A percentile compares a stretch with the other conserved stretches of the same genome.
Conservation (phyloP, 208 protist species). For the Leishmania amazonensis region DNA sequence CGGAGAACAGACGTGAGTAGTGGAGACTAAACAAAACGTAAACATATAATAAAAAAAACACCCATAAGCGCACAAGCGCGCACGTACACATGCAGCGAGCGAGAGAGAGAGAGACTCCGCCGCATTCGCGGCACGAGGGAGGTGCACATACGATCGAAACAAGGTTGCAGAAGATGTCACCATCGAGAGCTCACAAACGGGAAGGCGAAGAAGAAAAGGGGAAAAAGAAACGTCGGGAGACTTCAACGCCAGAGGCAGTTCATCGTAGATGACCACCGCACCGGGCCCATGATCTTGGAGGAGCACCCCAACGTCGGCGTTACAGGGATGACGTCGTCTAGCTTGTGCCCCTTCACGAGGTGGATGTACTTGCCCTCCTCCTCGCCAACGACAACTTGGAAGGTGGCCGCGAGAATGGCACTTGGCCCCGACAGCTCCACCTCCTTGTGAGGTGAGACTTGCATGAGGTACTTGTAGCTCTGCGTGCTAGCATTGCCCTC, state of each 20-base stretch:
- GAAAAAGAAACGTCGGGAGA: background rate
- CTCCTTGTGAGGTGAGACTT: conserved; percentile 56
- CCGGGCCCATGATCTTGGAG: conserved; percentile 71
- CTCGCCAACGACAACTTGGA: conserved; percentile 54
- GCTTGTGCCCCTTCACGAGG: conserved; percentile 67
- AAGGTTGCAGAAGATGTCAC: too few relatives aligned
- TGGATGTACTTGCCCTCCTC: conserved; percentile 78
- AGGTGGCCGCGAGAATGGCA: conserved; percentile 70
- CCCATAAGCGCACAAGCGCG: background rate
- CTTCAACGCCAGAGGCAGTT: conserved; percentile 69
- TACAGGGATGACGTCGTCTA: conserved; percentile 65
- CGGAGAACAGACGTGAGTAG: background rate
- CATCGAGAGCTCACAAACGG: background rate
- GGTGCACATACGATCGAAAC: background rate
- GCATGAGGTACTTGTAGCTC: conserved; percentile 83
- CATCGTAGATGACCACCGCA: conserved; percentile 65
- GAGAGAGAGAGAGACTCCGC: background rate
- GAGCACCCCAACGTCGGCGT: conserved; percentile 36
- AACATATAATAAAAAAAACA: background rate
- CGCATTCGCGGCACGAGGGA: background rate
- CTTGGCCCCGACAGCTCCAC: conserved; percentile 53
- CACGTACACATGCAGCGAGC: background rate
- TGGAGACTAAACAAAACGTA: background rate
- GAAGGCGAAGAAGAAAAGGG: background rate
- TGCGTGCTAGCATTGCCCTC: conserved; percentile 67